Evolutionary conservation across 2,329 filamentous ascomycete species (phyloP).

Genomic region (Bipolaris bicolor): DNA sequence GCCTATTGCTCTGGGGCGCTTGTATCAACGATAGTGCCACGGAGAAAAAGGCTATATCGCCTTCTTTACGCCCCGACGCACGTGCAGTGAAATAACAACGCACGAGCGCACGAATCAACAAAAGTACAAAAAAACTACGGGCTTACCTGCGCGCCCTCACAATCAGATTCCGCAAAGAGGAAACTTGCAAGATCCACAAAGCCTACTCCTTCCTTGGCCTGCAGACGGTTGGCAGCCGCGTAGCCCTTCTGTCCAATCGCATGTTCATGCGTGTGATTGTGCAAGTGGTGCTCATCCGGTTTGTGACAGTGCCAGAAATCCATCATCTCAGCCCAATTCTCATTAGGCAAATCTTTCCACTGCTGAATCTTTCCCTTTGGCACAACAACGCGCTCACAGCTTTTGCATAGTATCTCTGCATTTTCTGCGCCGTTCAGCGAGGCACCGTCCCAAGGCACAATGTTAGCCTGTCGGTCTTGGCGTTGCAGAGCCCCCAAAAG

Average conservation of each 20-base stretch:
- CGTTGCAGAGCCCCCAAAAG: constrained; percentile 36
- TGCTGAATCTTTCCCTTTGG: constrained; percentile 38
- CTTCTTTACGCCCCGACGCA: constrained; percentile 61
- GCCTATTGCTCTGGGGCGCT: constrained; percentile 59
- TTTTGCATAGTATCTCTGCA: constrained; percentile 36
- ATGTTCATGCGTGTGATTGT: constrained; percentile 53
- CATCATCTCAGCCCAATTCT: constrained; percentile 99
- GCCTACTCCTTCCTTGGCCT: constrained; percentile 69
- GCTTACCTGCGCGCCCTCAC: constrained; percentile 57
- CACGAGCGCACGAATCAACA: not conserved
- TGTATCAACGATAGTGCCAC: constrained; percentile 65
- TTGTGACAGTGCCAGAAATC: constrained; percentile 99
- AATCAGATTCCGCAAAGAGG: constrained; percentile 72
- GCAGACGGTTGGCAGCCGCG: constrained; percentile 77
- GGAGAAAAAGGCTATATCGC: constrained; percentile 53
- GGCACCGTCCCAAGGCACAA: constrained; percentile 54
- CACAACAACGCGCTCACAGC: constrained; percentile 31
- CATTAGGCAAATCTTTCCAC: constrained; percentile 95
- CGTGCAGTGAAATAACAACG: not conserved
- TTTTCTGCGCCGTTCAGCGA: constrained; percentile 33
- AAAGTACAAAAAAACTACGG: not conserved
- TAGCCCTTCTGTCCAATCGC: constrained; percentile 66
- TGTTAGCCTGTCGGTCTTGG: constrained; percentile 43
- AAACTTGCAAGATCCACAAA: constrained; percentile 84
- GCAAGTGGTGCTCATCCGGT: constrained; percentile 68